Base-by-base conservation (phyloP, 2,329 filamentous ascomycete species). In the Aspergillus vadensis region DNA sequence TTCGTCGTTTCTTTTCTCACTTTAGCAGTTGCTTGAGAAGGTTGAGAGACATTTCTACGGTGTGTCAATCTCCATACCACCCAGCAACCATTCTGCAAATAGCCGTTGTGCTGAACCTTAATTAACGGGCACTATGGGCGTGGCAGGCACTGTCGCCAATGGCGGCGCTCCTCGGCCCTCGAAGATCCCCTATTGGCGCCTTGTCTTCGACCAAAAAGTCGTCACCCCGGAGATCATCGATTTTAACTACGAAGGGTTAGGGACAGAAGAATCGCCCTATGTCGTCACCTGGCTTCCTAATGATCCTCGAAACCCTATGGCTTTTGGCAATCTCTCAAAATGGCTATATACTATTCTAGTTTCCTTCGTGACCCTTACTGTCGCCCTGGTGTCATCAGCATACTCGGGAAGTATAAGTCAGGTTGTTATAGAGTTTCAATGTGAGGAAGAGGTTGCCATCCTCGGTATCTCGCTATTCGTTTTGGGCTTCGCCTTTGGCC, bases 391-490 rank as follows among this genome's bases (percentile, higher is more conserved):
- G 17, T 80, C 78, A 0, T 79, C 77, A 0, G 77, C 77, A 5
- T 80, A 79, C 60, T 74, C 74, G 4, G 78, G 78, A 50, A 76
- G 76, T 43, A 67, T 78, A 5, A 44, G 64, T 3, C 63, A 77
- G 49, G 76, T 80, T 30, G 61, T 74, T 51, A 19, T 55, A 17
- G 59, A 75, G 23, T 81, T 81, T 53, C 51, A 71, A 1, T 63
- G 74, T 30, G 69, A 72, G 14, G 66, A 66, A 4, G 77, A 80
- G 65, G 71, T 77, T 19, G 74, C 72, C 2, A 79, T 73, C 0
- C 69, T 80, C 5, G 79, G 78, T 36, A 72, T 81, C n/a, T 80
- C 79, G 8, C 72, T 82, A 12, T 81, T 80, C 61, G 75, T 81
- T 5, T 60, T 81, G 14, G 80, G 80, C 12, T 81, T 81, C 61